Base-by-base conservation (phyloP, 2,329 filamentous ascomycete genomes). In the Paraconiothyrium brasiliense region DNA sequence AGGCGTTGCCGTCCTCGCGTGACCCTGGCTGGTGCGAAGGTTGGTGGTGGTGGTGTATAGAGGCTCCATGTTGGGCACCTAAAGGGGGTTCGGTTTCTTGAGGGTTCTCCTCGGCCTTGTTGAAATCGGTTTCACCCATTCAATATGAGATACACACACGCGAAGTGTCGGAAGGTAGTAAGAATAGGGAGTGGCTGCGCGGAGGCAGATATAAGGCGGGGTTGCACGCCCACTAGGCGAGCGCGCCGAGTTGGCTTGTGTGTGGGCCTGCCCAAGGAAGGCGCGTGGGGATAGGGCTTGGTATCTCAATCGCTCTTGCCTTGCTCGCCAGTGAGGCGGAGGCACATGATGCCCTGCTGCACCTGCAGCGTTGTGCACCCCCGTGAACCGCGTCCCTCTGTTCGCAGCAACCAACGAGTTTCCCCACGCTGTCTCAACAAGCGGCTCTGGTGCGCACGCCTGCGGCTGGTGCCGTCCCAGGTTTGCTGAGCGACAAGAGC, bases 11-110 rank as follows among this genome's bases (percentile, higher is more conserved):
- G 27, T 69, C 69, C 60, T 67, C 60, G 62, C 57, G 63, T 57
- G 62, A 51, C 20, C 20, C 20, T 20, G 46, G 59, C 66, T 54
- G 71, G 70, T 65, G 69, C 24, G 63, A 60, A 63, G 30, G 54
- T 16, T 56, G 43, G 37, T 65, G 69, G 64, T 68, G 63, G 56
- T 69, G 63, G 52, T 68, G 65, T 70, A 67, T 56, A 66, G 61
- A 65, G 65, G 66, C 69, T 71, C 72, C 71, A 71, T 77, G 67
- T 66, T 74, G 71, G 67, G 71, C 71, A 77, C 76, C 71, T 79
- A 79, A 78, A 79, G 76, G 78, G 74, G 77, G 78, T 76, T 79
- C 77, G 69, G 76, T 76, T 68, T 71, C 71, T 69, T 75, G 71
- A 61, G 73, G 71, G 66, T 76, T 75, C 75, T 79, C 77, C 76